Evolutionary conservation across 352 stramenopile genomes (phyloP), one percentile per base, ranked within the genome.

Genomic region (Phytophthora hybrid): DNA sequence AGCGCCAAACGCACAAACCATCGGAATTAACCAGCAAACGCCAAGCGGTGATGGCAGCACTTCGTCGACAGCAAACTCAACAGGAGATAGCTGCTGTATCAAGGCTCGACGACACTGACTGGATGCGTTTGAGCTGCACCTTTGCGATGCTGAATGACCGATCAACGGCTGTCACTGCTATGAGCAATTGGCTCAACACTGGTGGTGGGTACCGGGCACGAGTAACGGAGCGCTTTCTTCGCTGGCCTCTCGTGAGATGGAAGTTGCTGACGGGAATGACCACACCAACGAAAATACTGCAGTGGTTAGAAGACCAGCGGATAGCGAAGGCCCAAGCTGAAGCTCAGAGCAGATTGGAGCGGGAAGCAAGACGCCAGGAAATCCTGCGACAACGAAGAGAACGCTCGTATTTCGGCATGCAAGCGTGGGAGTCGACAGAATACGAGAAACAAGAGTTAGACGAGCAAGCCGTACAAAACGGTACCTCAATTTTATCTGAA

Each of bases 161-260:
- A 29, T 26, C 54, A 1, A 76, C 64, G 4, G 66, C 74, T 0
- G 58, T 47, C 14, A 71, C 32, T 10, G 59, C 85, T 7, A 19
- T 94, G 39, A 62, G 21, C 10, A 79, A 73, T 52, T 93, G 85
- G 85, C 63, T 91, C 5, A 63, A 53, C n/a, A 31, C 13, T 4
- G 67, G 72, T 31, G 70, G 71, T 8, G 73, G 70, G 49, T 93
- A 93, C 57, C 49, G 66, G 2, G 73, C 81, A 14, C 75, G 83
- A 18, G 79, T 89, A 16, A 34, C 71, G 1, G 76, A 89, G 31
- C 76, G 83, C 39, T 93, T 80, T 49, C 76, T 74, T 49, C 60
- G 46, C 6, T 93, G 85, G 85, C 83, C 85, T 11, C 60, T 88
- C n/a, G 80, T 82, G 32, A 63, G 85, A 37, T 93, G 85, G 85